Conservation (phyloP, 176 grass and related monocot species). For the Olyra latifolia region DNA sequence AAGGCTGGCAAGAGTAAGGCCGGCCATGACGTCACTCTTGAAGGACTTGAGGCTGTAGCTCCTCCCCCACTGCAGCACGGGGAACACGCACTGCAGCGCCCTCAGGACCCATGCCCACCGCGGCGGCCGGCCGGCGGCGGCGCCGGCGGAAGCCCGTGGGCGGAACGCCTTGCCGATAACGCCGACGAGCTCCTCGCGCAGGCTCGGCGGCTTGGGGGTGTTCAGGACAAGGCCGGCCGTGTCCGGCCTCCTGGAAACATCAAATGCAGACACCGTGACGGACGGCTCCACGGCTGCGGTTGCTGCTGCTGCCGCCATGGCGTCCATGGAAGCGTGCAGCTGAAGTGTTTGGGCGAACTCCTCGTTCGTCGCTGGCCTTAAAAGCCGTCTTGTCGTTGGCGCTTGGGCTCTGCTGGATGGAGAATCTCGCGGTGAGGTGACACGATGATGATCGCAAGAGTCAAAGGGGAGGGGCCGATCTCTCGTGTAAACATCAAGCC, state of each 20-base stretch:
- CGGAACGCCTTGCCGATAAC: conserved; percentile 48
- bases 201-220: conserved; percentile 45
- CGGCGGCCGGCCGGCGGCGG: conserved; percentile 4
- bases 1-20: conserved; percentile 91
- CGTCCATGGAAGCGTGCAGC: conserved; percentile 4
- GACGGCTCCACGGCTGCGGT: conserved; percentile 22
- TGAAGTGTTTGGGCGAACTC: conserved; percentile 88
- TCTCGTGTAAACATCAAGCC: conserved; percentile 37
- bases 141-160: neutral
- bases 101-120: conserved; percentile 31
- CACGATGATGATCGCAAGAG: neutral
- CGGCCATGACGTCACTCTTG: conserved; percentile 82
- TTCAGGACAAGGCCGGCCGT: conserved; percentile 42
- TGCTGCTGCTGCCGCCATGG: no score
- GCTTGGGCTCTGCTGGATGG: conserved; percentile 5
- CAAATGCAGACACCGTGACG: conserved; percentile 30
- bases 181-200: conserved; percentile 49
- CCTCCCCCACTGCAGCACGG: conserved; percentile 82
- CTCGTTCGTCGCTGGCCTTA: conserved; percentile 13
- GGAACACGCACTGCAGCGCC: conserved; percentile 68
- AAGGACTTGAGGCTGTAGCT: conserved; percentile 73
- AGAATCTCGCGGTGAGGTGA: conserved; percentile 32
- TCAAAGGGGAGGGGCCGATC: neutral
- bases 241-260: conserved; percentile 26
- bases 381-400: neutral